Base-by-base conservation (phyloP, 148 eudicot genomes). In the Polygonum maritimum region DNA sequence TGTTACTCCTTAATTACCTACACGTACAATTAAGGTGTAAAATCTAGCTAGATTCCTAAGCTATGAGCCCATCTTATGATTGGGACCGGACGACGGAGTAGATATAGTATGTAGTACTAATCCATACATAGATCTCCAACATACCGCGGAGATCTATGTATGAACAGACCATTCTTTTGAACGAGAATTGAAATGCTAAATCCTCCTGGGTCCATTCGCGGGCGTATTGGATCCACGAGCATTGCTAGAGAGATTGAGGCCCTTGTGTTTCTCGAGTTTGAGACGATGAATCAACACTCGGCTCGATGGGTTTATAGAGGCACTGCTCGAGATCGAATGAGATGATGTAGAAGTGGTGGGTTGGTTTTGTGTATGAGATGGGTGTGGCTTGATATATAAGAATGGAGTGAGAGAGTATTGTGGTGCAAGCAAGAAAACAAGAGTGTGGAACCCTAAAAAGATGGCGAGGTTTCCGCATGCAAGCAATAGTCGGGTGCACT, bases 401-500 rank as follows among this genome's bases (percentile, higher is more conserved):
- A 3, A 10, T 11, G 18, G 69, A 1, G 71, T 1, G 39, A 36
- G 71, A 65, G 65, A 12, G 21, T 18, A 35, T n/a, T n/a, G 52
- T 12, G 19, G 35, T 41, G 36, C 69, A 62, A 38, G 69, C 69
- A 62, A 62, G 35, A 62, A 62, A 38, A 26, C 31, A 26, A 62
- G 69, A 31, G 71, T 35, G 71, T 65, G 44, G 44, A 65, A 65
- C 71, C 71, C 71, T 65, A 65, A 65, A 65, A 65, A 65, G 35
- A 31, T 63, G 70, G 14, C 45, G 36, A 8, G 41, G 19, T 65
- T 35, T 36, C 44, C 71, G 71, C 71, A 65, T 65, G 71, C 71
- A 5, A 65, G 14, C 40, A 65, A 33, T 65, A 35, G 70, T 26
- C 31, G 31, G 31, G 31, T 65, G 5, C 13, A 3, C 35, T 65